Conservation (phyloP, 768 basidiomycete species). For the Mycena kentingensis region DNA sequence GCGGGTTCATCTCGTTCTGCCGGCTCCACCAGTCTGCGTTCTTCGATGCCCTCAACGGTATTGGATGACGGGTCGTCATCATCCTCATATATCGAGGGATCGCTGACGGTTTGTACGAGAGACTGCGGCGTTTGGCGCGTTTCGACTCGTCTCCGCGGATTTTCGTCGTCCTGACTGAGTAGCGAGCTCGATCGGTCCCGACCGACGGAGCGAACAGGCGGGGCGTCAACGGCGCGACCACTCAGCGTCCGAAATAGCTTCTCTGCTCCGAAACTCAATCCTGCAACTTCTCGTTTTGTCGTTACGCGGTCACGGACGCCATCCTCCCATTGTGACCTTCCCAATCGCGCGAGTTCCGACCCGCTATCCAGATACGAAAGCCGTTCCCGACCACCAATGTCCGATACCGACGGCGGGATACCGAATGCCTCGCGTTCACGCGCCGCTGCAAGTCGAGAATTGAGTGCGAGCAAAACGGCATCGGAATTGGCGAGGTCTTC, state of each 20-base stretch:
- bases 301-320: constrained; percentile 24
- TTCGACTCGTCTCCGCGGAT: constrained; percentile 21
- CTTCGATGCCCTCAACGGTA: no score
- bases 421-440: constrained; percentile 55
- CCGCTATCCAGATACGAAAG: constrained; percentile 50
- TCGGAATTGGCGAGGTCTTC: constrained; percentile 25
- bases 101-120: constrained; percentile 19
- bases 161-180: constrained; percentile 12
- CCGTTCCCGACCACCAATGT: constrained; percentile 27
- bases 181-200: constrained; percentile 1
- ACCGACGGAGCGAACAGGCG: background rate
- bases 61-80: background rate
- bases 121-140: background rate
- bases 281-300: constrained; percentile 10
- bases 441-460: constrained; percentile 38
- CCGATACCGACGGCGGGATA: constrained; percentile 47
- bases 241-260: constrained; percentile 47
- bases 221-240: constrained; percentile 22
- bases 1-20: no score
- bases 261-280: constrained; percentile 50
- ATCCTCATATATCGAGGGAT: constrained; percentile 25
- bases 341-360: constrained; percentile 43
- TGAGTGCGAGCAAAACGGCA: constrained; percentile 27
- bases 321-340: constrained; percentile 43
- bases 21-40: no score